phyloP scores from a whole-genome alignment of 2,329 filamentous ascomycete species.

The Fusarium pseudograminearum region DNA sequence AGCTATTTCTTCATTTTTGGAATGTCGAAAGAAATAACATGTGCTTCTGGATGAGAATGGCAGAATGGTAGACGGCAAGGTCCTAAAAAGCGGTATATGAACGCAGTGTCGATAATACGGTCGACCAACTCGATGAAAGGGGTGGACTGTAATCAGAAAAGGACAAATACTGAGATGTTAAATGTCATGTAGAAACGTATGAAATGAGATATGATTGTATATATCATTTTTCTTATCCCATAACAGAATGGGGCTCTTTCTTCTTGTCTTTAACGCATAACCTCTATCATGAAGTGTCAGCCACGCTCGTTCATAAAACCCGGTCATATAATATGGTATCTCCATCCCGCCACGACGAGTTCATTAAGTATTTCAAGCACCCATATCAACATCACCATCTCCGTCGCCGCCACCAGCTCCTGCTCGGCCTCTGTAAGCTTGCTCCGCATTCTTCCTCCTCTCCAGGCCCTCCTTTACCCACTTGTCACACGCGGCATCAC shows the following conservation, averaged over 20 bases:
- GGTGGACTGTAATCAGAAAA: not conserved
- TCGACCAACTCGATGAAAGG: not conserved
- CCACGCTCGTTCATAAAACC: slow-evolving; percentile 1
- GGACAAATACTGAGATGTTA: slow-evolving; percentile 18
- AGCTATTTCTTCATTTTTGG: slow-evolving; percentile 23
- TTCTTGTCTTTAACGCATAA: not conserved
- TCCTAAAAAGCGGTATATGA: not conserved
- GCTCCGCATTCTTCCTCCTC: slow-evolving; percentile 61
- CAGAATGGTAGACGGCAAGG: not conserved
- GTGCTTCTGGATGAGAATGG: slow-evolving; percentile 25
- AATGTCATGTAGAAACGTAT: slow-evolving; percentile 33
- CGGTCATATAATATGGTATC: slow-evolving; percentile 20
- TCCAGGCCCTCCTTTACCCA: slow-evolving; percentile 79
- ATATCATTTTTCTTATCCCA: not conserved
- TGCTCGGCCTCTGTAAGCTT: slow-evolving; percentile 48
- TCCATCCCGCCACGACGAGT: slow-evolving; percentile 2
- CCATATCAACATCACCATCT: slow-evolving; percentile 61
- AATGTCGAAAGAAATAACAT: slow-evolving; percentile 7
- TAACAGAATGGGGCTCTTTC: not conserved
- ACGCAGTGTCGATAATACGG: not conserved
- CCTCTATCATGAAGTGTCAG: slow-evolving; percentile 6
- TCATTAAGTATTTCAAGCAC: slow-evolving; percentile 32
- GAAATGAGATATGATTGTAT: slow-evolving; percentile 19
- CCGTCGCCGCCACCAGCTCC: slow-evolving; percentile 51
- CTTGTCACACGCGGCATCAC: slow-evolving; percentile 72